Evolutionary conservation across 1,284 basidiomycete species (phyloP).

Genomic region (Leccinum idahoense): DNA sequence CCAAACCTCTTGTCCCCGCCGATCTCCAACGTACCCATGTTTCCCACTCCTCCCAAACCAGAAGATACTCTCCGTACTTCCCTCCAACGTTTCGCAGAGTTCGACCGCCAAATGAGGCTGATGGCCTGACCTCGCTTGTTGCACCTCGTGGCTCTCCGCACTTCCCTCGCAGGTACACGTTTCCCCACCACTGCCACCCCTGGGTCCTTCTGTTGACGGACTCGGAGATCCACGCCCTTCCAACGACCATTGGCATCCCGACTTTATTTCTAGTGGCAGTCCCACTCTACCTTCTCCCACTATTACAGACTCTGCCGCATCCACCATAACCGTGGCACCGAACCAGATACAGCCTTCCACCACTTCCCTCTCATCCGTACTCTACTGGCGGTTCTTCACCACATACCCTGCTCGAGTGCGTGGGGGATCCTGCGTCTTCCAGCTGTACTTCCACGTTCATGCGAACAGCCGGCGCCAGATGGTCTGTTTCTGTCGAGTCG

Average conservation of each 20-base stretch:
- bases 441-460: slow-evolving; percentile 15
- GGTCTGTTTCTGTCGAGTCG: slow-evolving; percentile 8
- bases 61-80: too few relatives aligned
- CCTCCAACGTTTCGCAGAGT: too few relatives aligned
- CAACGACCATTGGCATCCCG: slow-evolving; percentile 15
- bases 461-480: slow-evolving; percentile 14
- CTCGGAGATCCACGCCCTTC: slow-evolving; percentile 12
- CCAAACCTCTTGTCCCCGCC: too few relatives aligned
- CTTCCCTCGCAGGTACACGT: slow-evolving; percentile 28
- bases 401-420: slow-evolving; percentile 10
- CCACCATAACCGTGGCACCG: slow-evolving; percentile 13
- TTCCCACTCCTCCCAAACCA: too few relatives aligned
- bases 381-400: slow-evolving; percentile 12
- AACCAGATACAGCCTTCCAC: background rate
- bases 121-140: too few relatives aligned
- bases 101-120: too few relatives aligned
- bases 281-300: slow-evolving; percentile 4
- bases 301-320: slow-evolving; percentile 5
- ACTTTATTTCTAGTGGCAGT: slow-evolving; percentile 14
- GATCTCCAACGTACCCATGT: too few relatives aligned
- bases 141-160: slow-evolving; percentile 36
- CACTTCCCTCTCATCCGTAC: slow-evolving; percentile 1
- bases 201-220: slow-evolving; percentile 18
- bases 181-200: slow-evolving; percentile 33
- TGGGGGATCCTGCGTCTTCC: slow-evolving; percentile 10